Evolutionary conservation across 2,329 filamentous ascomycete genomes (phyloP).

Genomic region (Lecanoromycetidae sp.): DNA sequence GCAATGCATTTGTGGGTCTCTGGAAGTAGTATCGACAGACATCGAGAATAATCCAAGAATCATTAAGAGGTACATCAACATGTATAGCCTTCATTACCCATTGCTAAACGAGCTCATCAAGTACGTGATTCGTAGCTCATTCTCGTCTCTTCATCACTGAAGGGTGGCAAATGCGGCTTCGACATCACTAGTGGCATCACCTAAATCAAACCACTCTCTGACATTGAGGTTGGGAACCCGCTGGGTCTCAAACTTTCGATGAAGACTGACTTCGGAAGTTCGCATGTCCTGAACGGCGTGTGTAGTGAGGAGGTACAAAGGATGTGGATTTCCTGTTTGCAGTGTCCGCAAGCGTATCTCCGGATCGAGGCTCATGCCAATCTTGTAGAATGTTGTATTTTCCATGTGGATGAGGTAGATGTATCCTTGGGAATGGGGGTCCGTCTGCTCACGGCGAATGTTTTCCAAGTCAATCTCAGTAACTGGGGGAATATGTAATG

Average conservation of each 20-base stretch:
- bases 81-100: not conserved
- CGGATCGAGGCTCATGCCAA: conserved; percentile 18
- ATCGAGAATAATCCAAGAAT: no score
- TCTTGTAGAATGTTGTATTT: conserved; percentile 14
- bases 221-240: conserved; percentile 11
- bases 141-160: not conserved
- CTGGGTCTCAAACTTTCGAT: conserved; percentile 10
- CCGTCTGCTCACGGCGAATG: conserved; percentile 11
- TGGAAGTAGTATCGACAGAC: no score
- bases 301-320: conserved; percentile 4
- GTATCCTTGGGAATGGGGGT: conserved; percentile 13
- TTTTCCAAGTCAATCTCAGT: conserved; percentile 14
- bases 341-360: conserved; percentile 15
- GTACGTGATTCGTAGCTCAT: not conserved
- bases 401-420: conserved; percentile 15
- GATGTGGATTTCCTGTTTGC: conserved; percentile 17
- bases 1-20: no score
- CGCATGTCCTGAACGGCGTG: conserved; percentile 14
- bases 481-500: not conserved
- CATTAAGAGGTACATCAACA: no score
- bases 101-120: not conserved
- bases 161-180: not conserved
- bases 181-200: not conserved
- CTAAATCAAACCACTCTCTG: conserved; percentile 17
- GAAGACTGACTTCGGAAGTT: conserved; percentile 9